Base-by-base conservation (phyloP, 1,139 yeast genomes). In the Geotrichum aggregatum region DNA sequence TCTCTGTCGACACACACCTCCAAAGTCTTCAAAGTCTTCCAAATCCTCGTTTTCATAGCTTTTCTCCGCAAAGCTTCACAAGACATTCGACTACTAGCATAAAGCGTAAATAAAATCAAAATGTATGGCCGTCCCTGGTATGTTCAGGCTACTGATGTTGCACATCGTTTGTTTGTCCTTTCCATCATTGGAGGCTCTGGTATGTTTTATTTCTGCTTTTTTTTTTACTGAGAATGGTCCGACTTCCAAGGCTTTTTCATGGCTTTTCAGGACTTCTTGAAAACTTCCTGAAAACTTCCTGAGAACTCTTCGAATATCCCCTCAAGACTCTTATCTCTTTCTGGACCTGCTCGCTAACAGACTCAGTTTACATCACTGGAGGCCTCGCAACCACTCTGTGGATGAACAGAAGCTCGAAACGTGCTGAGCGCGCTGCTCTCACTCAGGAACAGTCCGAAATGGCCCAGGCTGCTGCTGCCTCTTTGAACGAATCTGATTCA, bases 111-210 rank as follows among this genome's bases (percentile, higher is more conserved):
- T 28, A 34, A 16, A 28, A 33, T 47, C 36, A 56, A 21, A 46
- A 76, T 76, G 80, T 71, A 78, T 42, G 70, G 73, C 51, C 63
- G 75, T 56, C 85, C 88, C 46, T 83, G 88, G 88, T 83, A 82
- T 65, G 79, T 83, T 4, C 80, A 79, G 66, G 82, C 81, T 13
- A 84, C 95, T 14, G 97, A 88, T 69, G 81, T 85, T 49, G 78
- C 82, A 35, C 97, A 88, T 71, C 86, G 96, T 73, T 69, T 86
- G 55, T 81, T 94, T 0, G 95, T 88, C 30, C 71, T 87, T 42
- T 79, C 88, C 3, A 75, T 87, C 44, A 82, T 87, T 41, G 96
- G 96, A 14, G 82, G 81, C 57, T 78, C 88, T 1, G 66, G 78
- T 62, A 34, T 19, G 34, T 35, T 36, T 36, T 36, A 16, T 16